Percentiles rank a stretch among this genome's conserved stretches.
Conservation (phyloP, 371 early-diverging fungal genomes). For the Sporodiniella umbellata region DNA sequence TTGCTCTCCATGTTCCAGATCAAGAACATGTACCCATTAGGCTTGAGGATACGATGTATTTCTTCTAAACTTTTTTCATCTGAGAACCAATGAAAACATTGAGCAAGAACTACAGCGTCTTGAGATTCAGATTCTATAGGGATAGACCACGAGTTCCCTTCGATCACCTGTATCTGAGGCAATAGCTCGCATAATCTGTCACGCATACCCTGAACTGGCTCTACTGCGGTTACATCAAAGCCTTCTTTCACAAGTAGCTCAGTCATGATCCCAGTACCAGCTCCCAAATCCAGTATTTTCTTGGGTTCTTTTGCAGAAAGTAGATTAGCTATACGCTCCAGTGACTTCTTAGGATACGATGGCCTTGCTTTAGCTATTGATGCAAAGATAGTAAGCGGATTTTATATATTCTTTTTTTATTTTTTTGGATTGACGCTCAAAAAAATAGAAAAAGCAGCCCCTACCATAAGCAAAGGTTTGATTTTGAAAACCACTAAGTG, state of each 20-base stretch:
- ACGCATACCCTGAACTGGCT: conserved; percentile 49
- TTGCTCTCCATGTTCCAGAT: conserved; percentile 53
- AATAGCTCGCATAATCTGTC: conserved; percentile 18
- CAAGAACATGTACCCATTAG: conserved; percentile 35
- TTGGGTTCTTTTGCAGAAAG: conserved; percentile 6
- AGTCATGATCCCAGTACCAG: conserved; percentile 49
- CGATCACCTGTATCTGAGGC: conserved; percentile 23
- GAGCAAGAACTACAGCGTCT: conserved; percentile 46
- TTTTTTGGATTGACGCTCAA: neutral
- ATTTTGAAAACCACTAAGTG: conserved; percentile 26
- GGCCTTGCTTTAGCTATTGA: conserved; percentile 34
- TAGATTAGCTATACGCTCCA: conserved; percentile 14
- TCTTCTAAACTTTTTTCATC: conserved; percentile 39
- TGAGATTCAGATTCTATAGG: conserved; percentile 37
- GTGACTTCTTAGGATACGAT: conserved; percentile 26
- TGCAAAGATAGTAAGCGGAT: neutral
- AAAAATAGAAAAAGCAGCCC: no score
- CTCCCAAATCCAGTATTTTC: conserved; percentile 36
- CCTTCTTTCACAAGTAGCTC: conserved; percentile 21
- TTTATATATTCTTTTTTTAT: neutral
- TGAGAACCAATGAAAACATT: conserved; percentile 62
- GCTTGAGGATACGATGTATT: conserved; percentile 48
- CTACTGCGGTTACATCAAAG: conserved; percentile 38
- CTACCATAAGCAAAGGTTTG: conserved; percentile 35
- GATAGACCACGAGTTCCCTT: conserved; percentile 47